These are phyloP conservation scores for Dioszegia crocea DNA, from an alignment of 768 basidiomycete species.

Conservation along the genomic window DNA sequence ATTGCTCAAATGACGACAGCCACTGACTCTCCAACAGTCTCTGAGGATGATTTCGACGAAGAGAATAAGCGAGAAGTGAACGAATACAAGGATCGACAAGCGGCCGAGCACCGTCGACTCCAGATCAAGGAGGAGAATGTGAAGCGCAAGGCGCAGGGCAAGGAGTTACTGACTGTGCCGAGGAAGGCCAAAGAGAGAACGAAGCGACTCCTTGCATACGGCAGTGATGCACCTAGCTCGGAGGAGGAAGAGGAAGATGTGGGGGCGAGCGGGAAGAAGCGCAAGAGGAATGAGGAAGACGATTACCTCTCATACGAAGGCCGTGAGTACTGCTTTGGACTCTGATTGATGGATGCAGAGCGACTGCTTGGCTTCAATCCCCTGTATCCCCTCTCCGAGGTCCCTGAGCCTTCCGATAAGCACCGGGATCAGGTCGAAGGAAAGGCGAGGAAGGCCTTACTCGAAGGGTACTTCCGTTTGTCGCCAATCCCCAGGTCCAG, in stretches of 20 bases:
- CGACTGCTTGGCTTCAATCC: slow-evolving; percentile 29
- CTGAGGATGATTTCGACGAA: slow-evolving; percentile 28
- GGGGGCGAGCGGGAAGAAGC: background rate
- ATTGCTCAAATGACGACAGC: background rate
- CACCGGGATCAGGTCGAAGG: background rate
- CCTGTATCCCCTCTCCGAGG: slow-evolving; percentile 16
- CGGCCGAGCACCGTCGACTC: slow-evolving; percentile 3
- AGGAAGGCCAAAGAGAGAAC: background rate
- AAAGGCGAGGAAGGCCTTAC: background rate
- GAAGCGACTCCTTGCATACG: background rate
- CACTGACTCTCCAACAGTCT: slow-evolving; percentile 6
- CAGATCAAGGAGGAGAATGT: slow-evolving; percentile 22
- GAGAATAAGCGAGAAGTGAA: slow-evolving; percentile 16
- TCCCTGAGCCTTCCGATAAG: background rate
- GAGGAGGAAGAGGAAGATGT: background rate
- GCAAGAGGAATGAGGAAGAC: slow-evolving; percentile 6
- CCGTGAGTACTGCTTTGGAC: slow-evolving; percentile 17
- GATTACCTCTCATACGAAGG: slow-evolving; percentile 27
- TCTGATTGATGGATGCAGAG: slow-evolving; percentile 11
- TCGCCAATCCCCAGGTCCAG: too few species aligned
- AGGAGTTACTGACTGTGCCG: slow-evolving; percentile 13
- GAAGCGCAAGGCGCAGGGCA: slow-evolving; percentile 16
- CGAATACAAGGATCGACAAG: slow-evolving; percentile 17
- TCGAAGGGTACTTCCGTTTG: background rate
- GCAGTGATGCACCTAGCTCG: background rate